Evolutionary conservation across 352 stramenopile species (phyloP).

Genomic region (Pythium myriotylum): DNA sequence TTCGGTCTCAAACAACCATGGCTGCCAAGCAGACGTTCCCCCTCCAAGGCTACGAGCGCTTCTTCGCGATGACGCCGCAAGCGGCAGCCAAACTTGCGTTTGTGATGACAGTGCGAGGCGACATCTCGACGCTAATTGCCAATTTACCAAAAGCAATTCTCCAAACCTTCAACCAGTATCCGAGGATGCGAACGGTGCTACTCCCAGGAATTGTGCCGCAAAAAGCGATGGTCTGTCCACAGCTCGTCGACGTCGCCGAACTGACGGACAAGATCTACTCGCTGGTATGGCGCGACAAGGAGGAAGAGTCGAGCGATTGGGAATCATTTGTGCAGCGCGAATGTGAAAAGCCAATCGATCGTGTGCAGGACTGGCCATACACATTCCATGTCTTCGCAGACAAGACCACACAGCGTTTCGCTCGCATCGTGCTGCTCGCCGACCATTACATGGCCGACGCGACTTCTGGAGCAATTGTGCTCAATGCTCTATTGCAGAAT

Average conservation of each 20-base stretch:
- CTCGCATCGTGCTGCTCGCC: slow-evolving; percentile 48
- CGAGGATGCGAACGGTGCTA: slow-evolving; percentile 47
- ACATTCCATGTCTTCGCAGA: slow-evolving; percentile 45
- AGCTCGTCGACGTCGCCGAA: slow-evolving; percentile 43
- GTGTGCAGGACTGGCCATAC: slow-evolving; percentile 53
- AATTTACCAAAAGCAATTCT: slow-evolving; percentile 47
- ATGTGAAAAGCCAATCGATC: slow-evolving; percentile 46
- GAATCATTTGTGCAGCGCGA: slow-evolving; percentile 46
- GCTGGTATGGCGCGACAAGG: slow-evolving; percentile 40
- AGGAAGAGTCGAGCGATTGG: slow-evolving; percentile 41
- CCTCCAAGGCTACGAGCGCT: slow-evolving; percentile 70
- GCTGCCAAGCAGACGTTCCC: slow-evolving; percentile 34
- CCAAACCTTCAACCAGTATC: slow-evolving; percentile 62
- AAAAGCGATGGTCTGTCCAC: slow-evolving; percentile 55
- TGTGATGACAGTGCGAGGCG: slow-evolving; percentile 50
- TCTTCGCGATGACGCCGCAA: slow-evolving; percentile 59
- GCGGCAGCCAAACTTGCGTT: slow-evolving; percentile 53
- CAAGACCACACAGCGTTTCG: slow-evolving; percentile 39
- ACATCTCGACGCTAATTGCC: slow-evolving; percentile 37
- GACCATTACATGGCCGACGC: slow-evolving; percentile 72
- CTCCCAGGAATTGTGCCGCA: slow-evolving; percentile 43
- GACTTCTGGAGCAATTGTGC: slow-evolving; percentile 42
- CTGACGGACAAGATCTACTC: slow-evolving; percentile 37
- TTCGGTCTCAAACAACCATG: slow-evolving; percentile 8
- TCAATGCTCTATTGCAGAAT: slow-evolving; percentile 53